Base-by-base conservation (phyloP, 495 filamentous ascomycete species). In the Talaromyces liani region DNA sequence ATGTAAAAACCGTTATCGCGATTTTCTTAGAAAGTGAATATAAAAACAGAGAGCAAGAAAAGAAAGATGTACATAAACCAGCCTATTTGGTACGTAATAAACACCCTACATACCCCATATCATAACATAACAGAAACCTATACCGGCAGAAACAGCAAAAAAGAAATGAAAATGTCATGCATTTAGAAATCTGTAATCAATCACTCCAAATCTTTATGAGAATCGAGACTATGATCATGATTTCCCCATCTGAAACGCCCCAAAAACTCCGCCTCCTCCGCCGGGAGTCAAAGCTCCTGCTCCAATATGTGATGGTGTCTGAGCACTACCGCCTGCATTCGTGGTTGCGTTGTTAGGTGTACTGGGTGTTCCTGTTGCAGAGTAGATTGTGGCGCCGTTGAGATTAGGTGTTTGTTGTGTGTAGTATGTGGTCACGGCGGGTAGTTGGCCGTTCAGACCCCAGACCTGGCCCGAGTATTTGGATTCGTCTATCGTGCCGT, bases 391-490 rank as follows among this genome's bases (percentile, higher is more conserved):
- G 20, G 80, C 83, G 45, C 84, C 83, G 62, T 87, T 87, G 45
- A 84, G 75, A 53, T 80, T 84, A 58, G 76, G 83, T 58, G 79
- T 85, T 64, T 74, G 73, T 59, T 77, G 77, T 2, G 73, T 70
- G n/a, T 69, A 65, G 76, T 77, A 64, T 70, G 85, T 73, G 69
- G 78, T 66, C 72, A 81, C 14, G n/a, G 74, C 65, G 16, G 75
- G 80, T 75, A 72, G 84, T 67, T 79, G 74, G 4, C 87, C 86
- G 66, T 89, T 90, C 60, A 97, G 78, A 10, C 93, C 93, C 90
- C 92, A 97, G 65, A 97, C 88, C 70, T 93, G 92, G 34, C 88
- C 88, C 6, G 89, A 79, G 67, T 91, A 89, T 58, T 91, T 90
- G 59, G 87, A 82, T 8, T 86, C 79, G 58, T 84, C 80, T 56